Evolutionary conservation across 1,284 basidiomycete genomes (phyloP), one percentile per base, ranked within the genome.

Genomic region (Taiwanofungus camphoratus): DNA sequence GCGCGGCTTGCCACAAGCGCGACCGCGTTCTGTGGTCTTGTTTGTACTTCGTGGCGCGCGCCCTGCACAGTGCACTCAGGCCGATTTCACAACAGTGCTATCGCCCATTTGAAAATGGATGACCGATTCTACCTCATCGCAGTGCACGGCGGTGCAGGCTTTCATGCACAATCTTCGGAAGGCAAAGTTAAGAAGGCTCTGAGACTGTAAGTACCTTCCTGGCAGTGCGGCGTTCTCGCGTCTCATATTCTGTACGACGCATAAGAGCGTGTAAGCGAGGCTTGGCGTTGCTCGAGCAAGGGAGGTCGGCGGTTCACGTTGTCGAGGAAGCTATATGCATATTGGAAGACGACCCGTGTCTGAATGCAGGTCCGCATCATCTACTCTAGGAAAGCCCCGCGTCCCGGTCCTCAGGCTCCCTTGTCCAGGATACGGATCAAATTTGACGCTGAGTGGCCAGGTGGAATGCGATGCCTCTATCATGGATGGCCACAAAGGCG

Each of bases 381-480:
- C 15, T 15, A 11, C 6, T 35, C 22, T 4, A 24, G 11, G 26
- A 8, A n/a, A 9, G 9, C 26, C 9, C 26, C 8, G 26, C 11
- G 33, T 24, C n/a, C 18, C 15, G 18, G 7, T 16, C 6, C 6
- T 13, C 13, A 20, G 19, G 13, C 12, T 20, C 1, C 20, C 24
- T 5, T 38, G 7, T 9, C 4, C 43, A 82, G 85, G 85, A 0
- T 77, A 73, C 48, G 86, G 87, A 4, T 84, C 87, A 1, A 89
- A 89, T 59, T 64, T 89, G 31, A 87, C 83, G 0, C 50, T 79
- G 5, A 66, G 73, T 16, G 85, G 86, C 7, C 66, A 62, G 2
- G 84, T 87, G 15, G 86, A 89, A 63, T 88, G 86, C 52, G 86
- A 89, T 53, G 86, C 86, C 1, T 71, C 83, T 7, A 67, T 89